Percentiles rank a stretch among this genome's conserved stretches.
These are phyloP conservation scores for Umbelopsis ramanniana DNA, from an alignment of 192 early-diverging fungal species.

Conservation along the genomic window DNA sequence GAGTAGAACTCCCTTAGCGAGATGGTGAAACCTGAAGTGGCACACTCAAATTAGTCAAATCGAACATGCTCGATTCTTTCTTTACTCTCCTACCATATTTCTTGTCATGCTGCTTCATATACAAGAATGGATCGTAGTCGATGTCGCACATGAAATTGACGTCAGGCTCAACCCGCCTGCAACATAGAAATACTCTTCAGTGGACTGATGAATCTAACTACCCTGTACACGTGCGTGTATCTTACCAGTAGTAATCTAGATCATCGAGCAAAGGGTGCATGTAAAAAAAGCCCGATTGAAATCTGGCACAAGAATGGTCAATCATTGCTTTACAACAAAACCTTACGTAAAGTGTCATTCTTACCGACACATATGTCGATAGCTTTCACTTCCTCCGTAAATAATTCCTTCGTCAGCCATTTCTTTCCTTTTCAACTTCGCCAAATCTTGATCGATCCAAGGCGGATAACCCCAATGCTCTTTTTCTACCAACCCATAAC, in stretches of 20 bases:
- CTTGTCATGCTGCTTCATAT: conserved; percentile 75
- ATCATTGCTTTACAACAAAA: neutral
- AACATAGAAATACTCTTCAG: neutral
- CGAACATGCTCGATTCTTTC: too few relatives aligned
- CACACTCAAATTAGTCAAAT: neutral
- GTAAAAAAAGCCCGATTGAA: conserved; percentile 80
- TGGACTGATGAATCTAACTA: neutral
- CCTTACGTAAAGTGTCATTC: neutral
- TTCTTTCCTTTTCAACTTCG: conserved; percentile 50
- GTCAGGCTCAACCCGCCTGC: conserved; percentile 77
- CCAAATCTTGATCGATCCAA: conserved; percentile 74
- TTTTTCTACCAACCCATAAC: conserved; percentile 60
- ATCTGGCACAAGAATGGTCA: conserved; percentile 34
- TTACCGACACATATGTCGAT: conserved; percentile 80
- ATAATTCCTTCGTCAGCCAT: conserved; percentile 59
- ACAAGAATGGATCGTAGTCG: conserved; percentile 84
- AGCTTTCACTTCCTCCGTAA: conserved; percentile 70
- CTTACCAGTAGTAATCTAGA: conserved; percentile 84
- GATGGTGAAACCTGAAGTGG: conserved; percentile 64
- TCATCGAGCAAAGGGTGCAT: conserved; percentile 69
- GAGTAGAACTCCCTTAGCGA: conserved; percentile 68
- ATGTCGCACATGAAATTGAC: conserved; percentile 85
- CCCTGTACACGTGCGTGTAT: too few relatives aligned
- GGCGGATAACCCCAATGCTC: conserved; percentile 83
- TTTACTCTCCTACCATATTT: conserved; percentile 63